A percentile compares a stretch with the other conserved stretches of the same genome.
Evolutionary conservation across 169 alveolate species (phyloP).

Genomic region (Plasmodium chabaudi): DNA sequence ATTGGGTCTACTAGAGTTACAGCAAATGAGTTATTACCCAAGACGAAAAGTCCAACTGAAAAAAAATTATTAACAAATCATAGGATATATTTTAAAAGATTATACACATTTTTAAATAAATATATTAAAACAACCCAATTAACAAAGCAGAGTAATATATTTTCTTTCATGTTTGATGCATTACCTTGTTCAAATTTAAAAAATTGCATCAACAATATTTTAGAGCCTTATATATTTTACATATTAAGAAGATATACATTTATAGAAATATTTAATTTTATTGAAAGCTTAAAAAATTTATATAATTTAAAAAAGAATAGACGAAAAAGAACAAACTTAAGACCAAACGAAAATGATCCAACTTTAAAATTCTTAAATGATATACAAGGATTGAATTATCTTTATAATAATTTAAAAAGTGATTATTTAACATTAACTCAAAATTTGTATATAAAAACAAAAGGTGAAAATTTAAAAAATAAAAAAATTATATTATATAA

Average conservation of each 20-base stretch:
- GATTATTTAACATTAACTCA: slow-evolving; percentile 42
- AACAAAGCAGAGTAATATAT: slow-evolving; percentile 52
- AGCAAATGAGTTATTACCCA: no score
- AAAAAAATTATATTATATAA: neutral
- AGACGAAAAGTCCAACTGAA: neutral
- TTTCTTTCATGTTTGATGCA: slow-evolving; percentile 65
- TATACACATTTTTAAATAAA: slow-evolving; percentile 39
- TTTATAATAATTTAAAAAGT: slow-evolving; percentile 50
- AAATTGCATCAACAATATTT: slow-evolving; percentile 5
- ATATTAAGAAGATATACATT: slow-evolving; percentile 27
- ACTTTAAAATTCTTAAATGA: slow-evolving; percentile 40
- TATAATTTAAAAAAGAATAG: slow-evolving; percentile 34
- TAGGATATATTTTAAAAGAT: slow-evolving; percentile 23
- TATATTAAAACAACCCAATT: slow-evolving; percentile 17
- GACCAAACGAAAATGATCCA: slow-evolving; percentile 14
- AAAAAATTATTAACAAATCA: slow-evolving; percentile 12
- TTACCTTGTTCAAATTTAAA: slow-evolving; percentile 27
- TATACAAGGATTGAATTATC: slow-evolving; percentile 45
- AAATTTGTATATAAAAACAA: slow-evolving; percentile 29
- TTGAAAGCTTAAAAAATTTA: slow-evolving; percentile 56
- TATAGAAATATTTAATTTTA: slow-evolving; percentile 45
- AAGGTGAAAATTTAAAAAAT: slow-evolving; percentile 21
- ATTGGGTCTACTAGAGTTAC: no score
- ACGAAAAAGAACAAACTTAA: slow-evolving; percentile 11
- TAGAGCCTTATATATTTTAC: slow-evolving; percentile 25